A percentile compares a stretch with the other conserved stretches of the same genome.
Conservation (phyloP, 208 protist species). For the Wallacemonas sp. region DNA sequence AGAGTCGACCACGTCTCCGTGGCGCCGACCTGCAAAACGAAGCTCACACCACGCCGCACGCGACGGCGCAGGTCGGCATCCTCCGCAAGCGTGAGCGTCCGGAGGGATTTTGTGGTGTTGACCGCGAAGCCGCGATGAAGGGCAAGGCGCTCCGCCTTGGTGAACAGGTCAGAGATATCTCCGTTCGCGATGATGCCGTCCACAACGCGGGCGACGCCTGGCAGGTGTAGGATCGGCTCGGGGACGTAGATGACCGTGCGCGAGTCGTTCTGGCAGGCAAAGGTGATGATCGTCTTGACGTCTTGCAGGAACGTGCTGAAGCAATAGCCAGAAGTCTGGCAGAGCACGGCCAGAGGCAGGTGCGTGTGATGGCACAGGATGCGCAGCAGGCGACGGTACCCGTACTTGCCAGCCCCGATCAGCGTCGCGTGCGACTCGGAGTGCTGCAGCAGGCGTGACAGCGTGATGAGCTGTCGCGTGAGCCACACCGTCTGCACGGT, state of each 20-base stretch:
- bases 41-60: slow-evolving; percentile 54
- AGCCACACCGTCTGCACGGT: slow-evolving; percentile 71
- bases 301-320: slow-evolving; percentile 51
- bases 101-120: slow-evolving; percentile 28
- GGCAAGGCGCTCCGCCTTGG: slow-evolving; percentile 51
- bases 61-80: slow-evolving; percentile 58
- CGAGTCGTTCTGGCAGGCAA: slow-evolving; percentile 49
- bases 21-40: slow-evolving; percentile 53
- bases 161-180: slow-evolving; percentile 71
- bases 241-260: slow-evolving; percentile 64
- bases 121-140: slow-evolving; percentile 31
- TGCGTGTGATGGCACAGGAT: slow-evolving; percentile 53
- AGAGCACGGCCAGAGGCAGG: slow-evolving; percentile 56
- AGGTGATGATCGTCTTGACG: slow-evolving; percentile 47
- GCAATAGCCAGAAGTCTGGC: slow-evolving; percentile 26
- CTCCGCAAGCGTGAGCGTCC: slow-evolving; percentile 36
- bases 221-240: slow-evolving; percentile 38
- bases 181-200: slow-evolving; percentile 67
- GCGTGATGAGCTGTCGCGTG: slow-evolving; percentile 25
- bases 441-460: slow-evolving; percentile 29
- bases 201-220: slow-evolving; percentile 46
- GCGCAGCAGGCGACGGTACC: slow-evolving; percentile 53
- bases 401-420: slow-evolving; percentile 47
- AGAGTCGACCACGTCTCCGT: slow-evolving; percentile 36
- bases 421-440: slow-evolving; percentile 50